Evolutionary conservation across 2,329 filamentous ascomycete genomes (phyloP), one percentile per base, ranked within the genome.

Genomic region (Paecilomyces formosus): DNA sequence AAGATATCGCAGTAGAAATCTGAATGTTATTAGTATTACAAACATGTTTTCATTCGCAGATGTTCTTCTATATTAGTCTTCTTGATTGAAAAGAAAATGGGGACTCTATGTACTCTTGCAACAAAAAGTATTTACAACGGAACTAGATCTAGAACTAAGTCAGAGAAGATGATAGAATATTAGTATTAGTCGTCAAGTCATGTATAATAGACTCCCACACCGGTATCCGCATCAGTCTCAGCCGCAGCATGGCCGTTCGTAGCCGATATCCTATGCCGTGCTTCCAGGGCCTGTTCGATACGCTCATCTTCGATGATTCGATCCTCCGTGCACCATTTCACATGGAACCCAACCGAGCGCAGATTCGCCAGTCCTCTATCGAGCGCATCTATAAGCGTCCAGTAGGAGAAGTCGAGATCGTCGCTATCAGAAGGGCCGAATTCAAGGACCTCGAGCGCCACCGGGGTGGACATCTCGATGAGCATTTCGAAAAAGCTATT

Each of bases 401-500:
- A 55, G 3, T 65, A 63, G 7, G 62, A 59, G 53, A 72, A 70
- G 13, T 59, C 59, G 28, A 66, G 53, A 7, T 45, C 58, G 2
- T 63, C 53, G 24, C 62, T 63, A 7, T 53, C 56, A 54, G 58
- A 66, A 26, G 62, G 55, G 1, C 60, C 66, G 7, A 72, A 63
- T 57, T 70, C 68, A 1, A 73, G 62, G n/a, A 65, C 62, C 52
- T 71, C 65, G 5, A 72, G 62, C 1, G 61, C 59, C 18, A 69
- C 24, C 4, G 49, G 53, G 28, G 50, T 55, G 9, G 54, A 53
- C 55, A 61, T 53, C 31, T 61, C 58, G 26, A 49, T 45, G 12
- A 70, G 59, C 52, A 66, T 62, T 15, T 69, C 63, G 60, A 73
- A 67, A 57, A 72, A 68, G 2, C 59, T 62, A 13, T 66, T 61